Evolutionary conservation across 441 rosid species (phyloP).

Genomic region (Bocquillonia castaneifolia): DNA sequence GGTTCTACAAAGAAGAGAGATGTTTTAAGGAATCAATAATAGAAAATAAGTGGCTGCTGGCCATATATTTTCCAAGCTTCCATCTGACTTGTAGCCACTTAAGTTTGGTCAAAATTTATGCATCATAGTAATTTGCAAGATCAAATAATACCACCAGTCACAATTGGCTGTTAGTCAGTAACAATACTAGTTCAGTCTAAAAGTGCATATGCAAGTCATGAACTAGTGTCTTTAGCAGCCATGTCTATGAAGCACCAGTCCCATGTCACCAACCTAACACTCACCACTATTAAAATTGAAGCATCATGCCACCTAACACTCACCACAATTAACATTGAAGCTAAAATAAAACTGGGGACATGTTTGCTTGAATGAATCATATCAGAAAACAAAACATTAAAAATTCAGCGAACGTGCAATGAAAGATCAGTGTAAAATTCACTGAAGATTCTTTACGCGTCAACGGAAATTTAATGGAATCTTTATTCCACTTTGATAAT

Average conservation of each 20-base stretch:
- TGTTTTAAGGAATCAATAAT: no score
- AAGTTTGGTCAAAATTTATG: constrained; percentile 8
- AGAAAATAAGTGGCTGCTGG: no score
- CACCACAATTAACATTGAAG: not conserved
- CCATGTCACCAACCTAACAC: no score
- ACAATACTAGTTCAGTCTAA: not conserved
- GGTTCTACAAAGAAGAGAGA: not conserved
- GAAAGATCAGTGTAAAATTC: not conserved
- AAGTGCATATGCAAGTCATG: not conserved
- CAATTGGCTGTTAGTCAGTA: not conserved
- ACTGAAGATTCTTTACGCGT: not conserved
- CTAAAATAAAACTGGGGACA: not conserved
- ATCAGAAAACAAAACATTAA: not conserved
- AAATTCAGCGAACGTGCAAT: not conserved
- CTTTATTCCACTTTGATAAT: constrained; percentile 26
- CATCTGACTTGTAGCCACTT: not conserved
- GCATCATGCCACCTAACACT: constrained; percentile 3
- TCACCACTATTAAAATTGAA: no score
- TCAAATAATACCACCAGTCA: not conserved
- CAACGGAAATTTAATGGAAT: not conserved
- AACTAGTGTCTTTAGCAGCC: not conserved
- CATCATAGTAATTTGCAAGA: not conserved
- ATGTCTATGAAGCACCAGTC: no score
- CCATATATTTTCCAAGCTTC: constrained; percentile 3
- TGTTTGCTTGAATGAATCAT: not conserved